Evolutionary conservation across 1,139 yeast genomes (phyloP).

Genomic region (Saccharomyces hybrid): DNA sequence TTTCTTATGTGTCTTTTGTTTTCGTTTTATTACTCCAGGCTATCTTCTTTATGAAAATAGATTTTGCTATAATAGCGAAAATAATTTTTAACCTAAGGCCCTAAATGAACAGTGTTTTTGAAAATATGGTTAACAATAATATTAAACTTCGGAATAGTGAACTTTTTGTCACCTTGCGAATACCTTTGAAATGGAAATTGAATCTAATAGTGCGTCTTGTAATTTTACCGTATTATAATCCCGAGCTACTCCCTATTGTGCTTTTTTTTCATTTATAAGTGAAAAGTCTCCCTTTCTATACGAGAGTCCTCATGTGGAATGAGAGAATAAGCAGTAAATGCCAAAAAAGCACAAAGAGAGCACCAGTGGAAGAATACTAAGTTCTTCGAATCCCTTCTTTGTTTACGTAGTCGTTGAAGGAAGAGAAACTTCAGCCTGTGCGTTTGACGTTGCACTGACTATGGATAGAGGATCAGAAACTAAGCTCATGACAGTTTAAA

Average conservation of each 20-base stretch:
- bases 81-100: not conserved
- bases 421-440: too few species aligned
- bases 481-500: too few species aligned
- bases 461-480: too few species aligned
- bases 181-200: not conserved
- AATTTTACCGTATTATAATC: not conserved
- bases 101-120: too few species aligned
- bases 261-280: slow-evolving; percentile 18
- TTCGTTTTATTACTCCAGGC: slow-evolving; percentile 8
- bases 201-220: not conserved
- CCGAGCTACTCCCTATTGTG: slow-evolving; percentile 8
- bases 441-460: too few species aligned
- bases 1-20: slow-evolving; percentile 10
- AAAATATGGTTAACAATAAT: too few species aligned
- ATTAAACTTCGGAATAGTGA: not conserved
- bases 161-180: not conserved
- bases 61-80: not conserved
- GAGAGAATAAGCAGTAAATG: not conserved
- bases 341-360: not conserved
- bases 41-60: not conserved
- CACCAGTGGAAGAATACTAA: too few species aligned
- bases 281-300: slow-evolving; percentile 5
- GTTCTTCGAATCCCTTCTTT: too few species aligned
- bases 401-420: too few species aligned
- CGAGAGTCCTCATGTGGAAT: not conserved